Base-by-base conservation (phyloP, 2,329 filamentous ascomycete genomes). In the Leptographium galeiforme region DNA sequence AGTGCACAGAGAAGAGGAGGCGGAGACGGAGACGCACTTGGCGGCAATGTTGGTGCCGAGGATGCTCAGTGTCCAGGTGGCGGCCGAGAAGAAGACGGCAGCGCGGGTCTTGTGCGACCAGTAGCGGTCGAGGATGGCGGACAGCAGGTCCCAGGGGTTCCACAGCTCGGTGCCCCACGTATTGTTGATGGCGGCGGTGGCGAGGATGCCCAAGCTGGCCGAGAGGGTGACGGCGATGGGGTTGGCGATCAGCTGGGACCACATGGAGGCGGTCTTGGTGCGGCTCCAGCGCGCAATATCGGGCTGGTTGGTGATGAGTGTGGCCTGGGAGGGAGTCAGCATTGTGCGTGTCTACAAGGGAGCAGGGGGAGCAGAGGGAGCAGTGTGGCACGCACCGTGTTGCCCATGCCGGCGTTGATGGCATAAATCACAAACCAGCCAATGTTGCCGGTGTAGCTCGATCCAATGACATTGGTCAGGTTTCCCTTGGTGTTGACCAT, bases 261-360 rank as follows among this genome's bases (percentile, higher is more conserved):
- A 72, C 57, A 70, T 66, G 14, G 70, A 66, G 13, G 64, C 69
- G 6, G 59, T 63, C 53, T 62, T 65, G 11, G 63, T 69, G 54
- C 62, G 64, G 50, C 61, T 63, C 64, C 67, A 74, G 40, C 72
- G 62, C 11, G 70, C 68, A 56, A 73, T 69, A 57, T 74, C 71
- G 0, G 71, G 70, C 57, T 70, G 69, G 56, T 70, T 70, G 19
- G 66, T 68, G 55, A 69, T 69, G 32, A 69, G 55, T 4, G 40
- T 55, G 40, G 53, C 53, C 49, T 51, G 30, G 16, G 16, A 34
- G 12, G 7, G 38, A 4, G 32, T 48, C 44, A 46, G 44, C 16
- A 25, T n/a, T 11, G 3, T 13, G 30, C 13, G 48, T 18, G 32
- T 25, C 33, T 12, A 7, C 18, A 1, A 34, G 30, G 4, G 32